These are phyloP conservation scores for Candida germanica DNA, from an alignment of 805 yeast species.

Conservation along the genomic window DNA sequence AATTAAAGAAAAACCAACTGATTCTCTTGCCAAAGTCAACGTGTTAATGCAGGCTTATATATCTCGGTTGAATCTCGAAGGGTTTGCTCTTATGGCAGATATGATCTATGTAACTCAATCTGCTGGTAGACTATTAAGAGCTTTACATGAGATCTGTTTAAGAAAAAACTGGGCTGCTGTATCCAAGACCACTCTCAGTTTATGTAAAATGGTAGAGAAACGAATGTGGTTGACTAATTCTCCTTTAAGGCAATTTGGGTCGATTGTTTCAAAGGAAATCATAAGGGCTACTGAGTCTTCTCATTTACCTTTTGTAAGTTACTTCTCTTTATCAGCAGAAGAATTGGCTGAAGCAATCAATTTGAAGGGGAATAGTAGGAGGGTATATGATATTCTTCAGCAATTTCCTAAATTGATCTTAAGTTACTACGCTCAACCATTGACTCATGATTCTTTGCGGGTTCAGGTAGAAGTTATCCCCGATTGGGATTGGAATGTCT, in stretches of 20 bases:
- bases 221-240: slow-evolving; percentile 83
- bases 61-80: slow-evolving; percentile 72
- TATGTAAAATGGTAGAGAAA: slow-evolving; percentile 77
- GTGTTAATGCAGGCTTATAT: slow-evolving; percentile 82
- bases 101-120: slow-evolving; percentile 92
- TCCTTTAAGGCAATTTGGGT: slow-evolving; percentile 79
- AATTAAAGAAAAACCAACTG: slow-evolving; percentile 64
- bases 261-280: slow-evolving; percentile 65
- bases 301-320: slow-evolving; percentile 77
- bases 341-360: slow-evolving; percentile 81
- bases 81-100: slow-evolving; percentile 89
- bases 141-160: slow-evolving; percentile 75
- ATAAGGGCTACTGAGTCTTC: slow-evolving; percentile 75
- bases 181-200: slow-evolving; percentile 52
- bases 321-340: slow-evolving; percentile 65
- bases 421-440: slow-evolving; percentile 66
- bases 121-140: slow-evolving; percentile 84
- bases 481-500: slow-evolving; percentile 72
- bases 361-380: slow-evolving; percentile 62
- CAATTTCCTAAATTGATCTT: slow-evolving; percentile 71
- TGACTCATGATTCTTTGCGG: slow-evolving; percentile 64
- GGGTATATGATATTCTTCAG: slow-evolving; percentile 54
- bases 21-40: slow-evolving; percentile 74
- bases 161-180: slow-evolving; percentile 69
- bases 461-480: slow-evolving; percentile 69